A percentile compares a stretch with the other conserved stretches of the same genome.
phyloP scores from a whole-genome alignment of 176 grass and related monocot genomes.

The Ananas comosus region DNA sequence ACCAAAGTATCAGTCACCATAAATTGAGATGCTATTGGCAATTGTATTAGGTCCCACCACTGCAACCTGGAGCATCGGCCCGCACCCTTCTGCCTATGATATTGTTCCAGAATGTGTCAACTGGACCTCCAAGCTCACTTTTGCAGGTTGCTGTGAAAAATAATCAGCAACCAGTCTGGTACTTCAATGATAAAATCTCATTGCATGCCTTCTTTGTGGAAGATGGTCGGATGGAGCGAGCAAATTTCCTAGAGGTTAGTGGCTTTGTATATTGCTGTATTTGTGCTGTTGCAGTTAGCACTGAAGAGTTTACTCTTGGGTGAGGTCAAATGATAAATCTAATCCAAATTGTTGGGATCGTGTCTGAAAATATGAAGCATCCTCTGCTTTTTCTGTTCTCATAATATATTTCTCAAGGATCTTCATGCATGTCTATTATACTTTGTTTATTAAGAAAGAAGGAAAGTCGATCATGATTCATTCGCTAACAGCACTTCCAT shows the following conservation, averaged over 20 bases:
- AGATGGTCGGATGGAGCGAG: conserved; percentile 91
- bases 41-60: conserved; percentile 45
- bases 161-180: conserved; percentile 97
- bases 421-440: no score
- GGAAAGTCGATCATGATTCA: no score
- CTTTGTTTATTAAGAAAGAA: no score
- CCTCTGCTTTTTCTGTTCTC: no score
- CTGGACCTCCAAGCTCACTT: conserved; percentile 56
- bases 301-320: neutral
- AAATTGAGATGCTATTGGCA: neutral
- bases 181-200: conserved; percentile 76
- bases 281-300: neutral
- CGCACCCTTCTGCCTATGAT: conserved; percentile 84
- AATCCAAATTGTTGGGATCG: no score
- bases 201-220: conserved; percentile 79
- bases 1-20: neutral
- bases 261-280: no score
- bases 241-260: conserved; percentile 80
- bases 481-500: no score
- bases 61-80: conserved; percentile 75
- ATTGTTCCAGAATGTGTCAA: conserved; percentile 67
- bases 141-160: conserved; percentile 97
- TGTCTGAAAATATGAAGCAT: no score
- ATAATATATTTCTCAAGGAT: no score
- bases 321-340: neutral